Base-by-base conservation (phyloP, 2,329 filamentous ascomycete species). In the Aureobasidium sp. region DNA sequence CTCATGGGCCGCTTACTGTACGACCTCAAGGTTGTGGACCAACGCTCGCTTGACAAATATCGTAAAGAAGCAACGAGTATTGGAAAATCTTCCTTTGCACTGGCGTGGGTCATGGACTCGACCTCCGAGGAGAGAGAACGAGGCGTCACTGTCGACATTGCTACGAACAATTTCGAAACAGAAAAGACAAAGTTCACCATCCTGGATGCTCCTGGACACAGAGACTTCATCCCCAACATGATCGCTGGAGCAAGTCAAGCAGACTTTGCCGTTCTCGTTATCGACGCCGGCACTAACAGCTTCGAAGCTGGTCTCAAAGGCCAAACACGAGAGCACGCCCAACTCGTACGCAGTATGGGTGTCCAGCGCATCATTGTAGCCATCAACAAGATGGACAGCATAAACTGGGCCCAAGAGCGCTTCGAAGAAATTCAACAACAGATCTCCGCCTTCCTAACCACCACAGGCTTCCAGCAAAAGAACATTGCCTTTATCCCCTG, bases 201-300 rank as follows among this genome's bases (percentile, higher is more conserved):
- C 49, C 81, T 99, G 5, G 94, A 99, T 72, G 93, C 94, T 0
- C 94, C 94, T 0, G 94, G 94, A 0, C 94, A 99, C 74, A 84
- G 87, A 64, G 94, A 99, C 72, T 99, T 97, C 71, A 91, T 99
- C 25, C 94, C 94, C 0, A 99, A 97, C 73, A 99, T 99, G 94
- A 97, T 99, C 72, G 93, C 93, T 2, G 94, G 94, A 15, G 91
- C 93, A 3, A 94, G 90, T 63, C 93, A 97, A 75, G 95, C 94
- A 10, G 94, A 99, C 72, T 94, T 97, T 74, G 94, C 92, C 0
- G 88, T 99, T 0, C 79, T 99, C 3, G 94, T 99, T 25, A 90
- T 99, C 63, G 94, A 99, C 72, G 89, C 93, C 5, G 88, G 89
- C 62, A 90, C 85, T 0, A 94, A 93, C 37, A 92, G 92, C 37